Evolutionary conservation across 2,329 filamentous ascomycete genomes (phyloP).

Genomic region (Arthrobotrys entomopaga): DNA sequence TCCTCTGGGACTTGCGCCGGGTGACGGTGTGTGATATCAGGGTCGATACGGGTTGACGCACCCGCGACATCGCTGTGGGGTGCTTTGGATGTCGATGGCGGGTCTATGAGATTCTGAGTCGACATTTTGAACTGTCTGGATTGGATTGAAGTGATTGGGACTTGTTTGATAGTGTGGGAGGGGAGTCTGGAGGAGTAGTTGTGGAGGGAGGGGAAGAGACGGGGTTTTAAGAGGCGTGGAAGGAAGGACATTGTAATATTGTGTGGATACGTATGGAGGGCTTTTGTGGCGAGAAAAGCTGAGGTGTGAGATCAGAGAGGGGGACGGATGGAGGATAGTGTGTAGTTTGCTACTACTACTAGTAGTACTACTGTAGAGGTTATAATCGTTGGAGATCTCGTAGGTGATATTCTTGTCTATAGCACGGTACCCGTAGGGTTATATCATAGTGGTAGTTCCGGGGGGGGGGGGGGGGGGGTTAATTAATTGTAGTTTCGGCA

Average conservation of each 20-base stretch:
- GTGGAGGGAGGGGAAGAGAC: neutral
- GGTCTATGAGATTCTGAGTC: constrained; percentile 5
- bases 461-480: too few relatives aligned
- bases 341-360: too few relatives aligned
- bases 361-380: too few relatives aligned
- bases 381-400: constrained; percentile 13
- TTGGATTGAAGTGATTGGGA: neutral
- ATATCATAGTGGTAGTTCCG: neutral
- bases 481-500: constrained; percentile 13
- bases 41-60: constrained; percentile 32
- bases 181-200: neutral
- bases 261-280: neutral
- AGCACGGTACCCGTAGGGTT: neutral
- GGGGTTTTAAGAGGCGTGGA: constrained; percentile 33
- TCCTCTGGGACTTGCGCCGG: constrained; percentile 27
- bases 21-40: constrained; percentile 37
- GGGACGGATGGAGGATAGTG: constrained; percentile 1
- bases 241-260: constrained; percentile 14
- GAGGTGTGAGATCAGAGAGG: neutral
- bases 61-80: constrained; percentile 25
- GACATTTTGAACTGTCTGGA: constrained; percentile 30
- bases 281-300: neutral
- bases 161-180: neutral
- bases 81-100: constrained; percentile 34
- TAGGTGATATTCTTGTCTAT: neutral